These are phyloP conservation scores for Eimeria praecox DNA, from an alignment of 169 alveolate species.

Conservation along the genomic window DNA sequence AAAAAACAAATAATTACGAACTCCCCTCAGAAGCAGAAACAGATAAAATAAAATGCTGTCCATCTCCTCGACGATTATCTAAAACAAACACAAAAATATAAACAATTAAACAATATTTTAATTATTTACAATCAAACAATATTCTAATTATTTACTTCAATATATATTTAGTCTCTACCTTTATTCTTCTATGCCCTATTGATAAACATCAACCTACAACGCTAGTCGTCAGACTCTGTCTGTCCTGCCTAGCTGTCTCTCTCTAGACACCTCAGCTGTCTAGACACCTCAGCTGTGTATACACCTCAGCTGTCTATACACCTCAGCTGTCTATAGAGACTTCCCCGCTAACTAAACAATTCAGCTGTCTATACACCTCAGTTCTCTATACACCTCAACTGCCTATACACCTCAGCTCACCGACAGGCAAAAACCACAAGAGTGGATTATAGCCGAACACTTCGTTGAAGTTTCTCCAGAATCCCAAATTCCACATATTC, in stretches of 20 bases:
- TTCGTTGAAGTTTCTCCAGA: slow-evolving; percentile 50
- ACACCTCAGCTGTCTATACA: not conserved
- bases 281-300: too few species aligned
- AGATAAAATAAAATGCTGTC: not conserved
- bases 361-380: not conserved
- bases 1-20: not conserved
- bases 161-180: too few species aligned
- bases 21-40: not conserved
- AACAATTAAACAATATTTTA: not conserved
- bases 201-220: too few species aligned
- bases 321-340: slow-evolving; percentile 1
- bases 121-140: too few species aligned
- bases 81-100: not conserved
- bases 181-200: too few species aligned
- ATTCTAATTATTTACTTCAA: too few species aligned
- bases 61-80: slow-evolving; percentile 38
- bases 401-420: not conserved
- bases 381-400: not conserved
- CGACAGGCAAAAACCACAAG: slow-evolving; percentile 78
- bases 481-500: slow-evolving; percentile 56
- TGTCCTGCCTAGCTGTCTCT: too few species aligned
- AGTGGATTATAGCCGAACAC: slow-evolving; percentile 73
- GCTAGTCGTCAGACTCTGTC: too few species aligned
- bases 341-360: too few species aligned
- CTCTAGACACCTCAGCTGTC: too few species aligned